These are phyloP conservation scores for Pyrenula massariospora DNA, from an alignment of 495 filamentous ascomycete species.

Conservation along the genomic window DNA sequence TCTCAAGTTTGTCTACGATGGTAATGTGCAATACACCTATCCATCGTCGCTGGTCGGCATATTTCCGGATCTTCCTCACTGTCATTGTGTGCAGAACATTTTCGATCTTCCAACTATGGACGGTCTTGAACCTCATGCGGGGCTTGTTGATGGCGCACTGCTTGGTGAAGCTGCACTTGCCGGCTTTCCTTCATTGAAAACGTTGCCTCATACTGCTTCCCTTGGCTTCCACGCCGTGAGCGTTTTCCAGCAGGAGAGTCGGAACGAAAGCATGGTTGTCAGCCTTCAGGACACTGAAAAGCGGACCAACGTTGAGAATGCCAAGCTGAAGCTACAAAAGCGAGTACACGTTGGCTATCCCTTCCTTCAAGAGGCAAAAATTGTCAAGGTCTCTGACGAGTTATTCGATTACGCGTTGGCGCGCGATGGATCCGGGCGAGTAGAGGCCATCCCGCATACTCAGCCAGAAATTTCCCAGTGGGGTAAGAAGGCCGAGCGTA, in stretches of 20 bases:
- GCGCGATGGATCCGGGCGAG: constrained; percentile 42
- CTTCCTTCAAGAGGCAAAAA: constrained; percentile 87
- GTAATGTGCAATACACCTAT: constrained; percentile 65
- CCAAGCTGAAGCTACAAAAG: constrained; percentile 69
- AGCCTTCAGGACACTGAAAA: constrained; percentile 65
- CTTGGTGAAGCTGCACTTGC: constrained; percentile 72
- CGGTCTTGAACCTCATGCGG: constrained; percentile 74
- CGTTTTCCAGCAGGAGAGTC: constrained; percentile 94
- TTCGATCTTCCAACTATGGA: constrained; percentile 91
- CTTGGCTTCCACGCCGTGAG: constrained; percentile 85
- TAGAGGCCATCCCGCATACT: constrained; percentile 56
- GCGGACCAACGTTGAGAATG: constrained; percentile 55
- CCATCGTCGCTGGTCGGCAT: constrained; percentile 78
- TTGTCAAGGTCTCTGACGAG: constrained; percentile 82
- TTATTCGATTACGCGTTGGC: constrained; percentile 79
- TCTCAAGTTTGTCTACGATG: constrained; percentile 82
- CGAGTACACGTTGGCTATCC: constrained; percentile 90
- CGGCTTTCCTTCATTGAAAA: constrained; percentile 83
- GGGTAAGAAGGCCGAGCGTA: constrained; percentile 69
- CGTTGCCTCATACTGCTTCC: constrained; percentile 63
- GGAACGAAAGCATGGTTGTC: constrained; percentile 93
- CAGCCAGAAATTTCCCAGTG: constrained; percentile 72
- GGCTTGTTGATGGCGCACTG: constrained; percentile 77
- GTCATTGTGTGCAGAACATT: constrained; percentile 85
- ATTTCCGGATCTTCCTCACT: constrained; percentile 80